Conservation (phyloP, 176 grass and related monocot genomes). For the Raddia distichophylla region DNA sequence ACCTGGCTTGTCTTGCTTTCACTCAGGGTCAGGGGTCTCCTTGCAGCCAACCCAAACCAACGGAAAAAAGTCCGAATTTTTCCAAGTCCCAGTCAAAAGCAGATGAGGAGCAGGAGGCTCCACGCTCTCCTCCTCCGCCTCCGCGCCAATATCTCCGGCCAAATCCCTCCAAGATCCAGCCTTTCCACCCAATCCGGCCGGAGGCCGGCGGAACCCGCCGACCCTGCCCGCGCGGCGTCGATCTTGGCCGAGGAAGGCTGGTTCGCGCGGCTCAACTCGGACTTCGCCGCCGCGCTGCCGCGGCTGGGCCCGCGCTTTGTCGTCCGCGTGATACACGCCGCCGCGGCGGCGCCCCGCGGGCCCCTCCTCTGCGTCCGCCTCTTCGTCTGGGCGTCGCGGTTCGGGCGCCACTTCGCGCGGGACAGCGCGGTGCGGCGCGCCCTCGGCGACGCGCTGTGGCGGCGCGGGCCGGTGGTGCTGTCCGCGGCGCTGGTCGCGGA, state of each 20-base stretch:
- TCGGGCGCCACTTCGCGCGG: slow-evolving; percentile 50
- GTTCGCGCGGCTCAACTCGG: slow-evolving; percentile 60
- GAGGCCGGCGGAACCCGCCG: slow-evolving; percentile 9
- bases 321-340: slow-evolving; percentile 49
- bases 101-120: slow-evolving; percentile 31
- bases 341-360: slow-evolving; percentile 35
- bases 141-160: not conserved
- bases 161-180: slow-evolving; percentile 16
- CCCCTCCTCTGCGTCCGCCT: slow-evolving; percentile 62
- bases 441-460: slow-evolving; percentile 60
- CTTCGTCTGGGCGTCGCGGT: slow-evolving; percentile 77
- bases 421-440: slow-evolving; percentile 59
- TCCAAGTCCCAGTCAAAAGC: not conserved
- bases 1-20: too few relatives aligned
- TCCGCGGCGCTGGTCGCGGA: slow-evolving; percentile 61
- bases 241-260: slow-evolving; percentile 57
- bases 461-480: slow-evolving; percentile 73
- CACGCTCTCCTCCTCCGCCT: slow-evolving; percentile 20
- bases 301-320: slow-evolving; percentile 51
- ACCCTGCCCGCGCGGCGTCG: slow-evolving; percentile 49
- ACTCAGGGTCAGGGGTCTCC: too few relatives aligned
- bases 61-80: not conserved
- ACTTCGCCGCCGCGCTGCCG: slow-evolving; percentile 43
- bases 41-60: too few relatives aligned
- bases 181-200: slow-evolving; percentile 11